Evolutionary conservation across 371 early-diverging fungal species (phyloP).

Genomic region (Circinella umbellata): DNA sequence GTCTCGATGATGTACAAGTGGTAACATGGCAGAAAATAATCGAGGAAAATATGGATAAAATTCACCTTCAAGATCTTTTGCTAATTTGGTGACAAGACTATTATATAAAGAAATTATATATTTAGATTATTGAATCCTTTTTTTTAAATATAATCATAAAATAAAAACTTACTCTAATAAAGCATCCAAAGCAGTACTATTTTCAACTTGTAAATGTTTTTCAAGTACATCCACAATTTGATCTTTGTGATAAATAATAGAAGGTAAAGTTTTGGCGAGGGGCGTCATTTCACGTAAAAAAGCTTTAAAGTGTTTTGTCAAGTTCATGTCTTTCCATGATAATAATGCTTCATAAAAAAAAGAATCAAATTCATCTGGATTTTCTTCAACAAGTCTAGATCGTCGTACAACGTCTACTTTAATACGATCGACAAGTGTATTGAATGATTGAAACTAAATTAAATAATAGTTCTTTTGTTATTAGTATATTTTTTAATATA

Average conservation of each 20-base stretch:
- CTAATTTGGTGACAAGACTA: constrained; percentile 80
- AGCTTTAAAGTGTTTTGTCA: constrained; percentile 77
- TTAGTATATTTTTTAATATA: too few relatives aligned
- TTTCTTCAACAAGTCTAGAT: constrained; percentile 57
- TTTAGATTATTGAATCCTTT: neutral
- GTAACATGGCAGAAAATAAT: constrained; percentile 64
- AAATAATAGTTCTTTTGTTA: too few relatives aligned
- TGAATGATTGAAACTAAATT: constrained; percentile 81
- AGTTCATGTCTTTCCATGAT: constrained; percentile 87
- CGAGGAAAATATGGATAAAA: constrained; percentile 80
- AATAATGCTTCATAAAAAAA: constrained; percentile 83
- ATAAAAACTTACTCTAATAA: constrained; percentile 66
- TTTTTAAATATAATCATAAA: neutral
- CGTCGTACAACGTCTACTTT: constrained; percentile 76
- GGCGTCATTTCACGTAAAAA: constrained; percentile 71
- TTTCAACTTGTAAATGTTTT: constrained; percentile 62
- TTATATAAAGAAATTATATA: constrained; percentile 10
- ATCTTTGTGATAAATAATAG: constrained; percentile 89
- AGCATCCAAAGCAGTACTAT: constrained; percentile 75
- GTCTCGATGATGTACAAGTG: constrained; percentile 69
- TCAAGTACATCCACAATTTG: constrained; percentile 72
- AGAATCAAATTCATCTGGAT: constrained; percentile 72
- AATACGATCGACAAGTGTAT: constrained; percentile 75
- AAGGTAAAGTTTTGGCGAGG: constrained; percentile 76
- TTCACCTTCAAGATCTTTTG: constrained; percentile 92